Percentiles rank a stretch among this genome's conserved stretches.
These are phyloP conservation scores for Globisporangium paddicum DNA, from an alignment of 352 stramenopile species.

Conservation along the genomic window DNA sequence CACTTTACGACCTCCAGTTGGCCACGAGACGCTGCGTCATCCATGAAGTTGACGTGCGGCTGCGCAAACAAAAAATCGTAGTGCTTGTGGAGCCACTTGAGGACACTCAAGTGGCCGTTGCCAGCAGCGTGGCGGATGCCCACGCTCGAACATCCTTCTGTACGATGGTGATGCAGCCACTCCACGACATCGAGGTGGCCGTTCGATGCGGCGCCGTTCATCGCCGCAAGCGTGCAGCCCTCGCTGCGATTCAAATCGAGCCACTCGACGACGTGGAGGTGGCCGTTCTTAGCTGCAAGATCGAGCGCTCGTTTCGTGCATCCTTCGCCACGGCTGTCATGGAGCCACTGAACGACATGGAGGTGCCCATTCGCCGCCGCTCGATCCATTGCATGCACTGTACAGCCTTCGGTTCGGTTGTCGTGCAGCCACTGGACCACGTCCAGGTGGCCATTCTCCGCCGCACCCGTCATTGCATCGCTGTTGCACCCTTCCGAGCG, in stretches of 20 bases:
- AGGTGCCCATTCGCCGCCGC: constrained; percentile 42
- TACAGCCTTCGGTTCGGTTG: constrained; percentile 32
- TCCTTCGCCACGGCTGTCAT: constrained; percentile 31
- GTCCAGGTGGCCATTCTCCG: constrained; percentile 24
- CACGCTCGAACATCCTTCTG: constrained; percentile 33
- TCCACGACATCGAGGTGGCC: constrained; percentile 51
- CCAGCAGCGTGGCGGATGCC: constrained; percentile 28
- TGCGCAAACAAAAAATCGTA: constrained; percentile 18
- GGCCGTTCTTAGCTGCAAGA: constrained; percentile 40
- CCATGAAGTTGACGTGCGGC: constrained; percentile 35
- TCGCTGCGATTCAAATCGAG: constrained; percentile 33
- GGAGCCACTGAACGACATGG: constrained; percentile 39
- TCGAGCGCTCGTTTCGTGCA: constrained; percentile 42
- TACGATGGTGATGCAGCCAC: constrained; percentile 42
- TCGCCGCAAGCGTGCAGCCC: constrained; percentile 38
- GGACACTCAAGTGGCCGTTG: constrained; percentile 31
- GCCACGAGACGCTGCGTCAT: constrained; percentile 28
- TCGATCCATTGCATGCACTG: constrained; percentile 36
- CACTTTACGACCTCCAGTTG: constrained; percentile 34
- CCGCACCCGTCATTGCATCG: constrained; percentile 36
- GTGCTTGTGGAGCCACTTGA: constrained; percentile 37
- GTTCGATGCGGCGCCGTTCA: constrained; percentile 36
- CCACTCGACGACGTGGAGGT: constrained; percentile 48
- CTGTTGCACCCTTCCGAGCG: constrained; percentile 29
- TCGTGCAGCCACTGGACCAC: constrained; percentile 36